Conservation (phyloP, 192 early-diverging fungal species). For the Chytriomyces hyalinus region DNA sequence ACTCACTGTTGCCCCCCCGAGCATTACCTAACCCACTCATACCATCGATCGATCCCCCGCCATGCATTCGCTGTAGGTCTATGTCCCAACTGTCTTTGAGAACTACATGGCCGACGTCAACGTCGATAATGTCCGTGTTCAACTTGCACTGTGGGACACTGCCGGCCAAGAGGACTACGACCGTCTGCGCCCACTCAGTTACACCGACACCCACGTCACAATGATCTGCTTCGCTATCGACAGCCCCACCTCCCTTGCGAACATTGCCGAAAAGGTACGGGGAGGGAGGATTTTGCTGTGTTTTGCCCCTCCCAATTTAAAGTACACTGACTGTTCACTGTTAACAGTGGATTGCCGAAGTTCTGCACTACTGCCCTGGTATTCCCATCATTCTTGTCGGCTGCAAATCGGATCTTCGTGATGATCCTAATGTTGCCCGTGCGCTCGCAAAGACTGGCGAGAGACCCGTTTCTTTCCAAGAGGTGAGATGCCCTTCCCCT, state of each 20-base stretch:
- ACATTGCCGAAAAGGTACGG: constrained; percentile 32
- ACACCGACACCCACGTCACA: constrained; percentile 82
- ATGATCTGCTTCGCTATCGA: constrained; percentile 81
- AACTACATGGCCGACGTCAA: constrained; percentile 46
- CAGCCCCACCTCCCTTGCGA: constrained; percentile 17
- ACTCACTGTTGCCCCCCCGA: no score
- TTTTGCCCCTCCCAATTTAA: neutral
- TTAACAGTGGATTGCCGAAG: constrained; percentile 51
- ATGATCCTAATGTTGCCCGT: constrained; percentile 14
- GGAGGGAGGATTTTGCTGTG: neutral
- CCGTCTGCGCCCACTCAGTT: constrained; percentile 82
- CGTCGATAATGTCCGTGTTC: constrained; percentile 48
- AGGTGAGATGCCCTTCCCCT: neutral
- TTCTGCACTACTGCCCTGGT: constrained; percentile 38
- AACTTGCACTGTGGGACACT: constrained; percentile 90
- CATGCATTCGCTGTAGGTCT: no score
- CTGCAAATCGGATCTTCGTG: constrained; percentile 46
- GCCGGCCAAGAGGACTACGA: constrained; percentile 92
- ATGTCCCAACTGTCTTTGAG: constrained; percentile 54
- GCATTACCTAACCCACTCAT: no score
- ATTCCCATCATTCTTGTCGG: constrained; percentile 52
- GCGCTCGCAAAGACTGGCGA: neutral
- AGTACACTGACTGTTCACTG: neutral
- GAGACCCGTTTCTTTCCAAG: constrained; percentile 17
- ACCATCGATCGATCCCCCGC: no score